Base-by-base conservation (phyloP, 1,284 basidiomycete species). In the Exobasidium rhododendri region DNA sequence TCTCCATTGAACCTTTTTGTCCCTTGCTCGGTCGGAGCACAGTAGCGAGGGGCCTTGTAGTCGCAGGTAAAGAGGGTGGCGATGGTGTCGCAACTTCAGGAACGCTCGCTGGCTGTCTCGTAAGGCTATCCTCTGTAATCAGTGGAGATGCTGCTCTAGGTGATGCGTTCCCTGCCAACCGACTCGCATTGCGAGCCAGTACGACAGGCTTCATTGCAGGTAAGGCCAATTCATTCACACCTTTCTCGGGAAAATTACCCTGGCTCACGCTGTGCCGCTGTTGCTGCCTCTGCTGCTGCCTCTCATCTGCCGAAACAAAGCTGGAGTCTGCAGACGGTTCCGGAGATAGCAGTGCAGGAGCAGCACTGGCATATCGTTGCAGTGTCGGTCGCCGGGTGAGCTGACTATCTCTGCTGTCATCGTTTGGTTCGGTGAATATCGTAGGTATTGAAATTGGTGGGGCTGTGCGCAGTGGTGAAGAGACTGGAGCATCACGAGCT, bases 181-280 rank as follows among this genome's bases (percentile, higher is more conserved):
- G 2, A 26, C 47, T 50, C 2, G 47, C 20, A 50, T 26, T 50
- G 13, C 47, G 47, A 24, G 47, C 47, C 24, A 50, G 14, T 24
- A 5, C 28, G 22, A 50, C 28, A 24, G 47, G 47, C 20, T 50
- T 50, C 4, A 24, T 28, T 26, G 24, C 28, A 24, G 26, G n/a
- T 13, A 26, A 24, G 20, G 24, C 13, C 47, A 50, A 50, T 6
- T 26, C 47, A 50, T 26, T 50, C 20, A n/a, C 26, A 22, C 43
- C 58, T 0, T 58, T 30, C 60, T 62, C 10, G 51, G 58, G 50
- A 61, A 59, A 10, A 56, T 65, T 14, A 64, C 29, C 14, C 59
- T 61, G n/a, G 65, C 69, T 26, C 17, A 54, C 35, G 61, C 68
- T 52, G 56, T 66, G n/a, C n/a, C n/a, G n/a, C n/a, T n/a, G n/a